Evolutionary conservation across 2,329 filamentous ascomycete genomes (phyloP).

Genomic region (Blastomyces gilchristii): DNA sequence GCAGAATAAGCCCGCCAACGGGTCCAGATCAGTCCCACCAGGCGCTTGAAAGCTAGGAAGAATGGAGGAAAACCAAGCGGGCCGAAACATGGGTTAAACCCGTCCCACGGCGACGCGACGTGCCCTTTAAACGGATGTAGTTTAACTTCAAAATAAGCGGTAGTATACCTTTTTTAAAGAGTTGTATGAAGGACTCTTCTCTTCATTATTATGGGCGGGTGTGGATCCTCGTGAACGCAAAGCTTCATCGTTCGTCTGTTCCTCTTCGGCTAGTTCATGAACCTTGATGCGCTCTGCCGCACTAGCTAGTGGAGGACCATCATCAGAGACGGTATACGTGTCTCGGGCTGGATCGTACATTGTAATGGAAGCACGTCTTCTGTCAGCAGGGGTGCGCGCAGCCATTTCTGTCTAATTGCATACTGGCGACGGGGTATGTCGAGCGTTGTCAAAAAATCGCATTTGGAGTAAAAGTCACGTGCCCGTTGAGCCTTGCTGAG

Average conservation of each 20-base stretch:
- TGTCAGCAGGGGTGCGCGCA: neutral
- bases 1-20: neutral
- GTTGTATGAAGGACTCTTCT: neutral
- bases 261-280: slow-evolving; percentile 9
- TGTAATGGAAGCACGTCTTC: slow-evolving; percentile 14
- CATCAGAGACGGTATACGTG: slow-evolving; percentile 22
- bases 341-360: slow-evolving; percentile 29
- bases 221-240: neutral
- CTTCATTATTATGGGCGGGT: neutral
- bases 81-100: neutral
- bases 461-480: neutral
- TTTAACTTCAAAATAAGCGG: neutral
- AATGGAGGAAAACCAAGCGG: neutral
- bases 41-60: slow-evolving; percentile 1
- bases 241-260: neutral
- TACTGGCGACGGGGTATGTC: neutral
- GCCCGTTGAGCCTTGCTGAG: neutral
- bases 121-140: neutral
- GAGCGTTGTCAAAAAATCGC: neutral
- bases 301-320: slow-evolving; percentile 17
- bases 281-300: slow-evolving; percentile 16
- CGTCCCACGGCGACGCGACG: neutral
- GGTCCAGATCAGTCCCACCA: slow-evolving; percentile 4
- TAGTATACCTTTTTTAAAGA: slow-evolving; percentile 1
- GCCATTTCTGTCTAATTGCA: slow-evolving; percentile 4